phyloP scores from a whole-genome alignment of 257 asterid genomes.

The Ocimum tenuiflorum region DNA sequence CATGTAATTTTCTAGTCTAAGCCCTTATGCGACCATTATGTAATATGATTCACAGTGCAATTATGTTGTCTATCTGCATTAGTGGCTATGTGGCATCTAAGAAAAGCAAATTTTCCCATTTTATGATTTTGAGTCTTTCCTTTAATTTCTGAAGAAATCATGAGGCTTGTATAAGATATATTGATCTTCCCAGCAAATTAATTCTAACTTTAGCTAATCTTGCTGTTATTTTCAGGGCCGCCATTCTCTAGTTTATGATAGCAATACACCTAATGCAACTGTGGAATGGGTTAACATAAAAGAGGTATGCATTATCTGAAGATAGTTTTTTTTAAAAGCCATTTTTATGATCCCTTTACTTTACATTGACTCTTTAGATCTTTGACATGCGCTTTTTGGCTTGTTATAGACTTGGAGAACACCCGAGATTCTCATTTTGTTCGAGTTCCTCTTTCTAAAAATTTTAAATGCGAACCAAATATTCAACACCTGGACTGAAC shows the following conservation, averaged over 20 bases:
- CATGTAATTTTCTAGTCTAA: neutral
- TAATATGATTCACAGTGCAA: neutral
- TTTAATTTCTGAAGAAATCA: neutral
- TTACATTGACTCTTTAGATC: neutral
- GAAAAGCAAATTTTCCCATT: neutral
- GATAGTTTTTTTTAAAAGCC: neutral
- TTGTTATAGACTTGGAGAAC: neutral
- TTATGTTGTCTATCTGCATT: neutral
- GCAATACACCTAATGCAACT: constrained; percentile 57
- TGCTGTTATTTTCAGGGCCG: constrained; percentile 53
- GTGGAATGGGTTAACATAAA: constrained; percentile 86
- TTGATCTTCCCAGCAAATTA: neutral
- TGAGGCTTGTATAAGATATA: too few relatives aligned
- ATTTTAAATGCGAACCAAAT: constrained; percentile 9
- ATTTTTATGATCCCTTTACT: neutral
- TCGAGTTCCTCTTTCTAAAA: neutral
- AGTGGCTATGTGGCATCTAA: neutral
- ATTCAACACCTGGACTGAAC: neutral
- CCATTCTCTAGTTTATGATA: constrained; percentile 84
- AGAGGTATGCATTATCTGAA: constrained; percentile 47
- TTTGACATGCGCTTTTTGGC: neutral
- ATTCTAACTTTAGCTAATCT: constrained; percentile 5
- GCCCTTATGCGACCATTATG: neutral
- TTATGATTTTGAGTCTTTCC: neutral
- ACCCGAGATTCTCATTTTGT: neutral